Base-by-base conservation (phyloP, 2,329 filamentous ascomycete genomes). In the Venturia pyrina region DNA sequence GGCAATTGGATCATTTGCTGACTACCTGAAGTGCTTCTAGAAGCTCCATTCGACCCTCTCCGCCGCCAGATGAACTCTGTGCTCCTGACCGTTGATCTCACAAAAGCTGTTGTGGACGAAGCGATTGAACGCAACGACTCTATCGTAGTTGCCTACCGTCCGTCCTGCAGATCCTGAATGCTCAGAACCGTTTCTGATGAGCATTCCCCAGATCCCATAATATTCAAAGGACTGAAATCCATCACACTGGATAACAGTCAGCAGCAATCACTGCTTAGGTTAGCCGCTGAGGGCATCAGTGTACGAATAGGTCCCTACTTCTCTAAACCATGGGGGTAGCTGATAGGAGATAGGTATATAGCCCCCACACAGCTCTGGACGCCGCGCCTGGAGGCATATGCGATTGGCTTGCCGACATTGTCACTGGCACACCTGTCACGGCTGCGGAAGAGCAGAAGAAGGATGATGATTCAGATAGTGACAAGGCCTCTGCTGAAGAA, bases 351-450 rank as follows among this genome's bases (percentile, higher is more conserved):
- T 53, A 77, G 76, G 77, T 99, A 66, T 99, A 98, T 80, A 92
- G 89, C 69, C 95, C 95, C 0, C 95, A 99, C 78, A 99, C 95
- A 0, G 93, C 95, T 17, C 86, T 98, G 56, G 95, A 99, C 76
- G 91, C 91, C 48, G 90, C 90, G 0, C 85, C 87, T 0, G 86
- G 87, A 21, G 95, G 95, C 4, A 85, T 99, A 70, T 96, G 93
- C 73, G 91, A 96, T 75, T 99, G 93, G 93, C 87, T 99, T 11
- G 91, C 91, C 67, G 89, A 96, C 73, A 88, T 96, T 62, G 85
- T 97, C 24, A 87, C 88, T 1, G 87, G 86, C 41, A 81, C 79
- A 43, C 76, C 75, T 13, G 74, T 74, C 41, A 69, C 68, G 17
- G 66, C 70, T 75, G 73, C 43, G 70, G 73, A 66, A 34, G 60